A percentile compares a stretch with the other conserved stretches of the same genome.
Conservation (phyloP, 139 green algal genomes). For the Limnomonas spitsbergensis region DNA sequence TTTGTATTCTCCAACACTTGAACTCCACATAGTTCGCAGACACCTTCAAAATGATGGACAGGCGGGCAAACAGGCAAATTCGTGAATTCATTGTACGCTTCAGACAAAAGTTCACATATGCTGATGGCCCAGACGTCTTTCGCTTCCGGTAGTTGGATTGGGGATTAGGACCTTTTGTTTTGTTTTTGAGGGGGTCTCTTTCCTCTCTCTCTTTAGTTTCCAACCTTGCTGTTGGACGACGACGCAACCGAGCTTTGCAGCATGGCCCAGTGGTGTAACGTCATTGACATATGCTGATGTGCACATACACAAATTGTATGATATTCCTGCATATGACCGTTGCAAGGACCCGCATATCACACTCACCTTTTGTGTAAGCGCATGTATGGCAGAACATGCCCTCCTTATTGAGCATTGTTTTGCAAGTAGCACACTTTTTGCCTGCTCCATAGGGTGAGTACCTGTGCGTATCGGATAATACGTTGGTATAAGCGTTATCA, state of each 20-base stretch:
- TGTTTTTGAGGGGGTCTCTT: too few relatives aligned
- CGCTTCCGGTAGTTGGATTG: too few relatives aligned
- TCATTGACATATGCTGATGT: background rate
- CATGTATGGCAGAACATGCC: constrained; percentile 15
- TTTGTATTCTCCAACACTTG: constrained; percentile 7
- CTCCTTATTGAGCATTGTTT: constrained; percentile 8
- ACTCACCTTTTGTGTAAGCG: constrained; percentile 5
- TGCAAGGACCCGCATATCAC: background rate
- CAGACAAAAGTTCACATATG: background rate
- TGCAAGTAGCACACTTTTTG: constrained; percentile 13
- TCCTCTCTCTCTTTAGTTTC: too few relatives aligned
- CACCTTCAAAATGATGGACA: background rate
- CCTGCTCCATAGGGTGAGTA: constrained; percentile 1
- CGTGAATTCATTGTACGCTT: background rate
- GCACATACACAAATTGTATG: background rate
- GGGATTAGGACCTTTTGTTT: too few relatives aligned
- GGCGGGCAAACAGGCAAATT: constrained; percentile 17
- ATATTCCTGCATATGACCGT: background rate
- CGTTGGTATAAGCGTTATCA: too few relatives aligned
- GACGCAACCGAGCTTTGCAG: too few relatives aligned
- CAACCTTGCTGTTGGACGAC: too few relatives aligned
- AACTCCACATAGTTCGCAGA: background rate
- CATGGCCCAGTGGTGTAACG: too few relatives aligned
- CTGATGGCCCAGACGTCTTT: too few relatives aligned
- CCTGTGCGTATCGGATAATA: background rate